phyloP scores from a whole-genome alignment of 495 filamentous ascomycete genomes.

The Aspergillus kassunensis region DNA sequence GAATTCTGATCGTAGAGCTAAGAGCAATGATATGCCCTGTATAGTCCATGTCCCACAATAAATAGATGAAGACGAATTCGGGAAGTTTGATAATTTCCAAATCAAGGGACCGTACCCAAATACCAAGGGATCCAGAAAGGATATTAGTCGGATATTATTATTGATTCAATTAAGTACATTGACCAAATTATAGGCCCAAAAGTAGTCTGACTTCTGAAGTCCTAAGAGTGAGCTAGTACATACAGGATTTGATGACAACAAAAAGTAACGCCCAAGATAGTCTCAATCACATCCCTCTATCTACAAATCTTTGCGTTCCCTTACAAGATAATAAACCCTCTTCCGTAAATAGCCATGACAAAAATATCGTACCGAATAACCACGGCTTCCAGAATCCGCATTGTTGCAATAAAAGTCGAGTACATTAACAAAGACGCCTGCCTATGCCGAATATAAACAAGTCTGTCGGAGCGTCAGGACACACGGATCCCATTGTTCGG shows the following conservation, averaged over 20 bases:
- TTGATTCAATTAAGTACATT: background rate
- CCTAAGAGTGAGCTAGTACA: background rate
- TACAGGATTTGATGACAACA: background rate
- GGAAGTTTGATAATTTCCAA: too few relatives aligned
- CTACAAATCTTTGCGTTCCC: background rate
- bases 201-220: background rate
- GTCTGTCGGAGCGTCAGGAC: too few relatives aligned
- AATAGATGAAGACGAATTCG: too few relatives aligned
- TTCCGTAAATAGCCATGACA: background rate
- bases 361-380: background rate
- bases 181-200: background rate
- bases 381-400: background rate
- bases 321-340: background rate
- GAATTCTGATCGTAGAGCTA: background rate
- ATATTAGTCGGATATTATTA: too few relatives aligned
- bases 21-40: background rate
- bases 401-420: background rate
- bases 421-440: too few relatives aligned
- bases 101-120: too few relatives aligned
- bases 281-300: background rate
- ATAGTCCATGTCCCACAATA: too few relatives aligned
- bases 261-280: conserved; percentile 2
- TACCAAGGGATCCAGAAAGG: too few relatives aligned
- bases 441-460: too few relatives aligned
- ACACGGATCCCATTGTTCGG: conserved; percentile 10